Conservation (phyloP, 768 basidiomycete genomes). For the Pholiota conissans region DNA sequence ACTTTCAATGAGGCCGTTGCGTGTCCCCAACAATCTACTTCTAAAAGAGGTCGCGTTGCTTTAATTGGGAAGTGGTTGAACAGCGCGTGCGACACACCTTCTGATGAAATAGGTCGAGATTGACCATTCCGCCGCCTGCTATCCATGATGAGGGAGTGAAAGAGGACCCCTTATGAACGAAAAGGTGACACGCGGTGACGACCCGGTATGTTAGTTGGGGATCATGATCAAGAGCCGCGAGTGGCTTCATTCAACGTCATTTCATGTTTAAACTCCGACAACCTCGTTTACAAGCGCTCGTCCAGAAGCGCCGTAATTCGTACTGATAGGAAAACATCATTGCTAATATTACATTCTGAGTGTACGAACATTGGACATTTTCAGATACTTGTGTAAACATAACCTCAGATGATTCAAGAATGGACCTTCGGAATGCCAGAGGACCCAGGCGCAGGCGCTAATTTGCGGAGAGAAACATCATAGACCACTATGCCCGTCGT, state of each 20-base stretch:
- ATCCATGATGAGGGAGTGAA: constrained; percentile 3
- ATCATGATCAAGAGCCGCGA: not conserved
- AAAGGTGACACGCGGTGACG: not conserved
- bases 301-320: not conserved
- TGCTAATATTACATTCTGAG: not conserved
- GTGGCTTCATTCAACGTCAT: not conserved
- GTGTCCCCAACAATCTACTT: constrained; percentile 77
- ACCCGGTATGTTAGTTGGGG: not conserved
- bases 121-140: constrained; percentile 50
- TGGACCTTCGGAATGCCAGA: not conserved
- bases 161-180: not conserved
- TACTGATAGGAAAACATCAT: not conserved
- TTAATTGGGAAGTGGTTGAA: constrained; percentile 14
- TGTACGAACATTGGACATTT: too few species aligned
- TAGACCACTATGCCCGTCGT: constrained; percentile 62
- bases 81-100: constrained; percentile 50
- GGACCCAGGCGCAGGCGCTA: constrained; percentile 28
- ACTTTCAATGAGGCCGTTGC: constrained; percentile 58
- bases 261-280: constrained; percentile 4
- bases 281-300: not conserved
- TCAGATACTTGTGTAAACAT: too few species aligned
- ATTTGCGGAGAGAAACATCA: constrained; percentile 76
- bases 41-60: constrained; percentile 36
- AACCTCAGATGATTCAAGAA: not conserved
- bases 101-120: constrained; percentile 68